These are phyloP conservation scores for Aspergillus flavus DNA, from an alignment of 2,329 filamentous ascomycete genomes.

Conservation along the genomic window DNA sequence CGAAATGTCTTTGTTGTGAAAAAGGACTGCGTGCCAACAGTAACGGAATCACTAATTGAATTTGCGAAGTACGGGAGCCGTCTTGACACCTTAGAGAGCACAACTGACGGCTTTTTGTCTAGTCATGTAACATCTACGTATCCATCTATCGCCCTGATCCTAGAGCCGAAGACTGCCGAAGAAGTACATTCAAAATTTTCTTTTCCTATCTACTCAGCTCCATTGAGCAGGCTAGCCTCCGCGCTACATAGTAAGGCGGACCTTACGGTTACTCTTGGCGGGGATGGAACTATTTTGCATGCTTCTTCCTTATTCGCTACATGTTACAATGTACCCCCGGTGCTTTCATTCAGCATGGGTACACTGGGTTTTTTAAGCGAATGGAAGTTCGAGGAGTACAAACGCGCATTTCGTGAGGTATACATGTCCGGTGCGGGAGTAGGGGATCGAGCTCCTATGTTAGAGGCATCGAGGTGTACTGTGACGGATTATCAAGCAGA, in stretches of 20 bases:
- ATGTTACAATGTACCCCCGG: constrained; percentile 78
- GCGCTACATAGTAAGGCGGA: constrained; percentile 80
- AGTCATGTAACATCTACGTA: constrained; percentile 80
- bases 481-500: constrained; percentile 24
- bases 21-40: constrained; percentile 61
- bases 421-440: constrained; percentile 75
- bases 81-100: not conserved
- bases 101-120: constrained; percentile 5
- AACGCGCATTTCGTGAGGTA: constrained; percentile 86
- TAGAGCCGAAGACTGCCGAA: constrained; percentile 75
- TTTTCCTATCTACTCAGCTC: constrained; percentile 70
- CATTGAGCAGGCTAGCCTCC: constrained; percentile 36
- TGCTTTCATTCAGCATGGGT: constrained; percentile 95
- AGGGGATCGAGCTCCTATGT: constrained; percentile 47
- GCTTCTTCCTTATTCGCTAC: constrained; percentile 86
- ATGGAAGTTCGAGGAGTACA: constrained; percentile 94
- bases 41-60: constrained; percentile 60
- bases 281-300: constrained; percentile 87
- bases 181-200: constrained; percentile 70
- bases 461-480: constrained; percentile 48
- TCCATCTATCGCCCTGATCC: constrained; percentile 75
- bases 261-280: constrained; percentile 84
- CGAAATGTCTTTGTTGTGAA: constrained; percentile 70
- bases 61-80: constrained; percentile 51
- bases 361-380: constrained; percentile 93